These are phyloP conservation scores for Aureobasidium sp. DNA, from an alignment of 2,329 filamentous ascomycete genomes.

Conservation along the genomic window DNA sequence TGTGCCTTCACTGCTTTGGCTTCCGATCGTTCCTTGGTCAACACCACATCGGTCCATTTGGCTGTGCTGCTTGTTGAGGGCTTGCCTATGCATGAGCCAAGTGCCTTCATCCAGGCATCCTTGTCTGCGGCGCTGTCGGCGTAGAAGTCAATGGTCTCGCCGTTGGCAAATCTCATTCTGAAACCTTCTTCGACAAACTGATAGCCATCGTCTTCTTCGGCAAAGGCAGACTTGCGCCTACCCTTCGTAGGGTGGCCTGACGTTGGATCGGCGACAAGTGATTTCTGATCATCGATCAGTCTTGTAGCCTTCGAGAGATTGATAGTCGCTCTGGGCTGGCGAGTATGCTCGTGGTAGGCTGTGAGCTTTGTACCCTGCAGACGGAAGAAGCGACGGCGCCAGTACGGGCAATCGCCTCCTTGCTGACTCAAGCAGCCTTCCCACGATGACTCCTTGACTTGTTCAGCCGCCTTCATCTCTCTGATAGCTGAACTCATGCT, in stretches of 20 bases:
- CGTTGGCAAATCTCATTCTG: constrained; percentile 96
- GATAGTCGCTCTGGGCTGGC: constrained; percentile 92
- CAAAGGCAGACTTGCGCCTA: constrained; percentile 87
- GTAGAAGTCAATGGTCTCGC: constrained; percentile 97
- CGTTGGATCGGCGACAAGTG: constrained; percentile 70
- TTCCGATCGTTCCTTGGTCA: constrained; percentile 22
- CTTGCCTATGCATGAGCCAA: constrained; percentile 61
- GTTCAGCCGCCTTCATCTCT: constrained; percentile 85
- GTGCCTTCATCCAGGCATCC: constrained; percentile 87
- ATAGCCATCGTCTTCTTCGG: constrained; percentile 97
- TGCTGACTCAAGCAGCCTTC: constrained; percentile 93
- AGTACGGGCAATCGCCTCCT: constrained; percentile 97
- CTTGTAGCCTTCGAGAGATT: constrained; percentile 89
- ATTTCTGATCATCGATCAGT: constrained; percentile 82
- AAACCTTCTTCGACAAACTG: constrained; percentile 99
- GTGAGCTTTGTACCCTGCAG: constrained; percentile 84
- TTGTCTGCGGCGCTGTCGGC: constrained; percentile 82
- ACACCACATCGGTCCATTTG: constrained; percentile 52
- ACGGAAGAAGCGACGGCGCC: constrained; percentile 96
- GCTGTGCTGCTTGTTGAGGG: constrained; percentile 41
- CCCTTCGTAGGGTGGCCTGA: constrained; percentile 56
- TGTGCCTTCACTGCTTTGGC: constrained; percentile 8
- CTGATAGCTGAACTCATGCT: constrained; percentile 96
- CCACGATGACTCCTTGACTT: constrained; percentile 61
- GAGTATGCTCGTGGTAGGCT: constrained; percentile 90